Base-by-base conservation (phyloP, 2,329 filamentous ascomycete genomes). In the Hymenoscyphus infarciens region DNA sequence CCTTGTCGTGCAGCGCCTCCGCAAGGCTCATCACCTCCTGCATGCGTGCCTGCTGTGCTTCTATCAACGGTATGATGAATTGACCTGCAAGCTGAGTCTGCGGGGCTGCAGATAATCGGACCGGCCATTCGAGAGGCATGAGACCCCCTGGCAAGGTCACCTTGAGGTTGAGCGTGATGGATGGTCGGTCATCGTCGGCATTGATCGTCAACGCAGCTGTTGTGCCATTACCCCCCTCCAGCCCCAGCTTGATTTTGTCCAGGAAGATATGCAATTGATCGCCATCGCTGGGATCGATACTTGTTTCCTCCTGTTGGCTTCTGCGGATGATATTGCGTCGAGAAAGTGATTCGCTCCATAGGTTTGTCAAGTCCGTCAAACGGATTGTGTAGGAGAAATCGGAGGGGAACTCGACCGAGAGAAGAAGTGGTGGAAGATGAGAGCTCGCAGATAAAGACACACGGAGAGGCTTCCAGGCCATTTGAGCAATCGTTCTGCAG, bases 211-310 rank as follows among this genome's bases (percentile, higher is more conserved):
- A 58, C 69, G 63, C 75, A 75, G 62, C 66, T 79, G 83, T 65
- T 75, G 76, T 64, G 73, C 72, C 66, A 81, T 79, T 42, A 77
- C 78, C 22, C 73, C 71, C 42, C 77, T 76, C 22, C 71, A 83
- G 62, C 66, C 78, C 77, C 79, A 82, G 71, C 57, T 78, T 75
- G 19, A 94, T 77, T 69, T 88, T 87, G 25, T 83, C 79, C 15
- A 93, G 77, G 59, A 94, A 85, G 58, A 87, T 86, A 76, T 91
- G 84, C 70, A 94, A 90, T 70, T 94, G 90, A 58, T 85, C 83
- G 0, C 80, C 78, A 64, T 88, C 87, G 16, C 71, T 75, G 67
- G 90, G 87, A 72, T 94, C 89, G 64, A 94, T 92, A 64, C 83
- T 87, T 16, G 87, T 90, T 68, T 86, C 82, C 68, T 87, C 81